A percentile compares a stretch with the other conserved stretches of the same genome.
These are phyloP conservation scores for Irpex sp. DNA, from an alignment of 1,284 basidiomycete species.

Conservation along the genomic window DNA sequence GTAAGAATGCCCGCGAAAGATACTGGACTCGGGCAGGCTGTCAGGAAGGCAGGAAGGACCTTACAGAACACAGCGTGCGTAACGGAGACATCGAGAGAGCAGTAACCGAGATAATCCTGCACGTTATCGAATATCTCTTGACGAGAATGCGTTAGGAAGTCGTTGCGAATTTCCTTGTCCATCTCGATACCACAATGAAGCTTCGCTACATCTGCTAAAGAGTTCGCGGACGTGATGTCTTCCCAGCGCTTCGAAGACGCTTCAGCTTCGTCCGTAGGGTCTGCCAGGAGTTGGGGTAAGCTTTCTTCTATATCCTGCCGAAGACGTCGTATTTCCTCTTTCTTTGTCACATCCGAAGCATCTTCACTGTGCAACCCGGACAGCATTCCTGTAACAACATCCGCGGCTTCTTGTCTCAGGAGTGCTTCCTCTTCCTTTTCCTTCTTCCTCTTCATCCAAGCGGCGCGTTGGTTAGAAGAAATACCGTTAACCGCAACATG, in stretches of 20 bases:
- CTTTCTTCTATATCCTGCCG: slow-evolving; percentile 34
- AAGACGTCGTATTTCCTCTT: slow-evolving; percentile 27
- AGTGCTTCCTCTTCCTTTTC: slow-evolving; percentile 48
- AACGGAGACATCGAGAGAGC: slow-evolving; percentile 79
- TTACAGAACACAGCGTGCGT: slow-evolving; percentile 83
- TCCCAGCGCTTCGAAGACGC: slow-evolving; percentile 74
- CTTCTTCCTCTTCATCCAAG: slow-evolving; percentile 86
- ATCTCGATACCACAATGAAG: slow-evolving; percentile 85
- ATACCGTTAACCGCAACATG: slow-evolving; percentile 96
- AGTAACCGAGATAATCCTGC: slow-evolving; percentile 83
- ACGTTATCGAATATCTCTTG: slow-evolving; percentile 68
- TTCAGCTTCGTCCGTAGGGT: slow-evolving; percentile 37
- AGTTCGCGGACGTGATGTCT: slow-evolving; percentile 90
- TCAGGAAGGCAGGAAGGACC: slow-evolving; percentile 83
- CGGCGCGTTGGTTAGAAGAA: slow-evolving; percentile 91
- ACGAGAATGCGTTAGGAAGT: slow-evolving; percentile 69
- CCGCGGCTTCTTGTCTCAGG: slow-evolving; percentile 56
- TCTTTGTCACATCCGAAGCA: slow-evolving; percentile 30
- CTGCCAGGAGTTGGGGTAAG: slow-evolving; percentile 37
- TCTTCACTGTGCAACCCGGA: slow-evolving; percentile 42
- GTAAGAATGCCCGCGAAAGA: slow-evolving; percentile 89
- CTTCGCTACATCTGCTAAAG: slow-evolving; percentile 87
- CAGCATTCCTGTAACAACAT: slow-evolving; percentile 50
- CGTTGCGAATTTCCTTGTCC: slow-evolving; percentile 78
- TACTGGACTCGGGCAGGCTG: slow-evolving; percentile 88